Base-by-base conservation (phyloP, 1,284 basidiomycete genomes). In the Sanguinoderma infundibulare region DNA sequence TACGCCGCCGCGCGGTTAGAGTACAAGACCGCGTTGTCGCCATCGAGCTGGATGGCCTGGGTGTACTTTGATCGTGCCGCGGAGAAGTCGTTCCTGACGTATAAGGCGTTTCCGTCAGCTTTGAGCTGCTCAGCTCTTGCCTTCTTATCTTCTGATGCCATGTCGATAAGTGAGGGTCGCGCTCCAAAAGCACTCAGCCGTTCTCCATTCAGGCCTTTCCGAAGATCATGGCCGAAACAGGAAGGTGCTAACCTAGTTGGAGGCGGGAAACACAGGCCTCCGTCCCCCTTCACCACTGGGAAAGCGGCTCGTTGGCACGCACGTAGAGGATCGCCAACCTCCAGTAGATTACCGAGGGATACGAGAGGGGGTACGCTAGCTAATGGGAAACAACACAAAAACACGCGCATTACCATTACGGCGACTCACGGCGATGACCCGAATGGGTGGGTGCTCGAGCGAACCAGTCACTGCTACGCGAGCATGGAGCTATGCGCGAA, bases 61-160 rank as follows among this genome's bases (percentile, higher is more conserved):
- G 73, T 69, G 60, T 75, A 79, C 63, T 77, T 75, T 20, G 60
- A 62, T 53, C 64, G 65, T 5, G 77, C 77, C 2, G 57, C 69
- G 12, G 60, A 58, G 59, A 73, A 74, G 40, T 77, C 52, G 56
- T 71, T 69, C 44, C 71, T 57, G 15, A 40, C 53, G 59, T 77
- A 77, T 8, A 76, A 64, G 28, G 63, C 57, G 61, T 77, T 78
- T 2, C 76, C 77, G 42, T 75, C 72, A 8, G 68, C 72, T 59
- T 78, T 77, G 22, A 78, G 67, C 55, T 60, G 54, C 46, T 65
- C 65, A 24, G 64, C 70, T 38, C 44, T 44, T 52, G 57, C 51
- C 38, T 65, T 59, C 15, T 39, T 47, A 9, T 64, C 59, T 17
- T 58, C 65, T 30, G 65, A 63, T 39, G 67, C 59, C 65, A 65